Evolutionary conservation across 2,329 filamentous ascomycete species (phyloP), one percentile per base, ranked within the genome.

Genomic region (Calonectria ilicicola): DNA sequence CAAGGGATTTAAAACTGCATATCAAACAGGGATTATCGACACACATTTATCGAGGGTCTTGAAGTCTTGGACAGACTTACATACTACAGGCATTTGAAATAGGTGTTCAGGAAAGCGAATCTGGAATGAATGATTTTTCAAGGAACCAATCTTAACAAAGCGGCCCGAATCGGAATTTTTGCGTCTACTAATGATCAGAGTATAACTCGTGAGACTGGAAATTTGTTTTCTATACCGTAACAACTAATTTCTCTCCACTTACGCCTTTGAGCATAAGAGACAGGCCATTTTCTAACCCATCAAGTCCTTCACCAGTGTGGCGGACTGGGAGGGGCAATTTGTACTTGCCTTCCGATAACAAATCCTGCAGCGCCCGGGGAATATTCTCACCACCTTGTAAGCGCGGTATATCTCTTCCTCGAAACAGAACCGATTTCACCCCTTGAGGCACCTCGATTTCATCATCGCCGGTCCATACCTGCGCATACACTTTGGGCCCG

Each of bases 161-260:
- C 3, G 19, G 44, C 21, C 1, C 10, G 44, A 47, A 21, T 23
- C 10, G 23, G 14, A 21, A 47, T 23, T 12, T 14, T 1, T 23
- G 5, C 5, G 44, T 23, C 44, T 23, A 47, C n/a, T 47, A 21
- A 12, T 47, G n/a, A 14, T 21, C 21, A 10, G 5, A 19, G 3
- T n/a, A 40, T 27, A 38, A 35, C 10, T 10, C 12, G n/a, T 60
- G 29, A 40, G 15, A 10, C 14, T 17, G 23, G 32, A 60, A 7
- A n/a, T 60, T 21, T 26, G 4, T 40, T 26, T 23, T 42, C 6
- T 38, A 63, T 46, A 56, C 26, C 8, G 23, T 29, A 3, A 66
- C 64, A 3, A 66, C 64, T 35, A 66, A 44, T 17, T 66, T 66
- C 26, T 66, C 64, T n/a, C 47, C 64, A 23, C 64, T 66, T 5